phyloP scores from a whole-genome alignment of 1,139 yeast genomes.

The Geotrichum reessii region DNA sequence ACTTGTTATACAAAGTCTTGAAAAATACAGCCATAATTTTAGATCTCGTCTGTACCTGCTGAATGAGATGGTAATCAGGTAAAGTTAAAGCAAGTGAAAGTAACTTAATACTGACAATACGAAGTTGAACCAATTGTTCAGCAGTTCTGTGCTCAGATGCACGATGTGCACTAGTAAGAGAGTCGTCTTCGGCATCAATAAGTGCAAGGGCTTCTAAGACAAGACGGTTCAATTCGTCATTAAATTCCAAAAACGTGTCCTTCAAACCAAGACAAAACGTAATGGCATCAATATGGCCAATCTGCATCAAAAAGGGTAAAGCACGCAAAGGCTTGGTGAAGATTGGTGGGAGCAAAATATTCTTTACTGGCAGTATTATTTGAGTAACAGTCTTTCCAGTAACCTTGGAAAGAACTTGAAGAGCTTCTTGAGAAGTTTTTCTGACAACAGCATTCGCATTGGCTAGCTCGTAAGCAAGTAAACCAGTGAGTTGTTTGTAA shows the following conservation, averaged over 20 bases:
- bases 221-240: constrained; percentile 80
- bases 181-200: constrained; percentile 97
- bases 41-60: constrained; percentile 77
- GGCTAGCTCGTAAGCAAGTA: constrained; percentile 85
- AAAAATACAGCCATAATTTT: constrained; percentile 89
- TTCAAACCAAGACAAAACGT: constrained; percentile 81
- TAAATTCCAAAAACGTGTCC: constrained; percentile 74
- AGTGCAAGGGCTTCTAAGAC: constrained; percentile 86
- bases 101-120: constrained; percentile 83
- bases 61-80: constrained; percentile 45
- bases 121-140: constrained; percentile 74
- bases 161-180: constrained; percentile 80
- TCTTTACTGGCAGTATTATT: constrained; percentile 77
- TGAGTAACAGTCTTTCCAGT: constrained; percentile 65
- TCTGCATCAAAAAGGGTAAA: constrained; percentile 96
- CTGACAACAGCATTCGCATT: constrained; percentile 82
- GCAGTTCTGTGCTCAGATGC: constrained; percentile 82
- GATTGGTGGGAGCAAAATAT: constrained; percentile 79
- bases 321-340: constrained; percentile 96
- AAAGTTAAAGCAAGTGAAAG: constrained; percentile 72
- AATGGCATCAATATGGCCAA: constrained; percentile 95
- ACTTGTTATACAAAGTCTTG: constrained; percentile 82
- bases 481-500: constrained; percentile 79
- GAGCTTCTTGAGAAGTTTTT: constrained; percentile 70
- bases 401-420: constrained; percentile 61